Base-by-base conservation (phyloP, 1,139 yeast genomes). In the Ashbya aceris region DNA sequence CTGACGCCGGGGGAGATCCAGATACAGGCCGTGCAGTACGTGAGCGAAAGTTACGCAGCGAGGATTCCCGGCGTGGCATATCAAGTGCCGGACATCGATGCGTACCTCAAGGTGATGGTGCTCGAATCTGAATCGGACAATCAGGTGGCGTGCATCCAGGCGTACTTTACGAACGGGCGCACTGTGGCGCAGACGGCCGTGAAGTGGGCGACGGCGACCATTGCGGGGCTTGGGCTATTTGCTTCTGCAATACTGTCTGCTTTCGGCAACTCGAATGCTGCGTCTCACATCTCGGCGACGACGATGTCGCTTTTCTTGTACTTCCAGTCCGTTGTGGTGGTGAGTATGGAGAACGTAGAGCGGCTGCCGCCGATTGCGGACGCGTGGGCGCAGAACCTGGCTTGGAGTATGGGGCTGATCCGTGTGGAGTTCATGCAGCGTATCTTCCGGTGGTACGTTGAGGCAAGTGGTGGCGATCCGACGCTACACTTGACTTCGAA, bases 361-460 rank as follows among this genome's bases (percentile, higher is more conserved):
- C 66, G 77, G 49, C 75, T 80, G 4, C 91, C 93, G 8, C 91
- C 91, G 10, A 81, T 83, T 54, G 91, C 86, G 2, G 72, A 80
- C 29, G 74, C 89, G 5, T 83, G 93, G 93, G 70, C 85, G 4
- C 87, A 80, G 58, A 83, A 83, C 55, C 70, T 83, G 59, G 84
- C 84, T 26, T 83, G 93, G 93, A 80, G 89, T 2, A 82, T 83
- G 89, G 93, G 93, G 1, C 67, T 83, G 47, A 82, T 83, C 51
- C 67, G 77, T 53, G 72, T 80, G 34, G 55, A 61, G 3, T 82
- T 82, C 54, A 81, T 83, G 87, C 89, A 81, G 62, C 68, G 77
- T 44, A 79, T 83, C 52, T 80, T 83, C 60, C 70, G 89, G 54
- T 83, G 93, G 93, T 83, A 79, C 53, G 76, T 83, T 38, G 86